These are phyloP conservation scores for Pseudogymnoascus sp. DNA, from an alignment of 2,329 filamentous ascomycete species.

Conservation along the genomic window DNA sequence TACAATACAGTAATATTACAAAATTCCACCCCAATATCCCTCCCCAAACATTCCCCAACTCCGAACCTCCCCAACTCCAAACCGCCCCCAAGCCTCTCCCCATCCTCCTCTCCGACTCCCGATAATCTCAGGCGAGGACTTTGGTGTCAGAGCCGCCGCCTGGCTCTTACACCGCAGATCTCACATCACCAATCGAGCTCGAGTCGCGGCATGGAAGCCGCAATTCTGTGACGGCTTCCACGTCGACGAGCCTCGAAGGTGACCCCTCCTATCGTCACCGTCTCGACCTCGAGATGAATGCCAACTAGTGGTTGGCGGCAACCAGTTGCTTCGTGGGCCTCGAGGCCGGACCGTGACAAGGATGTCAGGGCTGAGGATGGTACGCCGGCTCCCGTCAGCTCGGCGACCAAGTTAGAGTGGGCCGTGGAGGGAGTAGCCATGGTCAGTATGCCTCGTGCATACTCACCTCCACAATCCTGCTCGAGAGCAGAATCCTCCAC, in stretches of 20 bases:
- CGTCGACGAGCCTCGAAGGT: slow-evolving; percentile 13
- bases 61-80: neutral
- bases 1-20: neutral
- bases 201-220: neutral
- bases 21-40: neutral
- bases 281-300: neutral
- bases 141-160: neutral
- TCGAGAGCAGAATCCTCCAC: neutral
- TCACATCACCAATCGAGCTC: neutral
- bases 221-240: slow-evolving; percentile 2
- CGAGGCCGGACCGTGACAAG: neutral
- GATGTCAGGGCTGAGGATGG: neutral
- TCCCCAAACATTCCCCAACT: neutral
- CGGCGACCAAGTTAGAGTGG: neutral
- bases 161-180: neutral
- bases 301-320: neutral
- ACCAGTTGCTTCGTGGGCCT: slow-evolving; percentile 4
- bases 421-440: slow-evolving; percentile 1
- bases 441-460: slow-evolving; percentile 3
- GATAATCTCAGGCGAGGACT: neutral
- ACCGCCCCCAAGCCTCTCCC: neutral
- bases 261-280: slow-evolving; percentile 8
- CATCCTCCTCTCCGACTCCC: neutral
- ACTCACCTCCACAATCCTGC: neutral
- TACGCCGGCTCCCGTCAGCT: neutral